Base-by-base conservation (phyloP, 2,329 filamentous ascomycete genomes). In the Scorias spongiosa region DNA sequence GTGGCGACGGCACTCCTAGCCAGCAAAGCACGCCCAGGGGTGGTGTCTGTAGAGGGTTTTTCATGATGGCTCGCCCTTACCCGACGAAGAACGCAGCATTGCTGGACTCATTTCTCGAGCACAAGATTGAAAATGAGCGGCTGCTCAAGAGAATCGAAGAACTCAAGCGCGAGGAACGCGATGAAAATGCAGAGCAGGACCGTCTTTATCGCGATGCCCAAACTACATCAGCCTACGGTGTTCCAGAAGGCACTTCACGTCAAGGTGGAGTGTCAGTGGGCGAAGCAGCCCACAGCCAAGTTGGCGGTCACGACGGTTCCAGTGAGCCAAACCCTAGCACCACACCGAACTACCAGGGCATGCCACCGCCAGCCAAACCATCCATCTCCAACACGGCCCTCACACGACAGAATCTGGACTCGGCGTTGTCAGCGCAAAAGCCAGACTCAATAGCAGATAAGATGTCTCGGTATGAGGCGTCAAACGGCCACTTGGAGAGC, bases 41-140 rank as follows among this genome's bases (percentile, higher is more conserved):
- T 2, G 74, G 78, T 1, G 81, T 83, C 53, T 95, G 87, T 60
- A 78, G 85, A 54, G 88, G 88, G 32, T 85, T 95, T 54, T 95
- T 95, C 60, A 84, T 96, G 70, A 89, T 93, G 79, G 80, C 85
- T 8, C 76, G 88, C 15, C 84, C 84, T 1, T 94, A 95, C 60
- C 87, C 86, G 5, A 93, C 84, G 28, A 88, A 84, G 64, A 93
- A 89, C 57, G 81, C 86, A 1, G 76, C 76, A 2, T 71, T 95
- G 10, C 71, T 95, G 15, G 88, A 96, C 64, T 93, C 87, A 0
- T 95, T 95, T 56, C 70, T 96, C 26, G 89, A 96, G 61, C 88
- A 95, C 66, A 95, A 95, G 64, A 89, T 94, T 44, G 89, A 95
- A 62, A 94, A 95, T 56, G 87, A 94, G 66, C 77, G 88, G 4